These are phyloP conservation scores for Saxophila tyrrhenica DNA, from an alignment of 495 filamentous ascomycete species.

Conservation along the genomic window DNA sequence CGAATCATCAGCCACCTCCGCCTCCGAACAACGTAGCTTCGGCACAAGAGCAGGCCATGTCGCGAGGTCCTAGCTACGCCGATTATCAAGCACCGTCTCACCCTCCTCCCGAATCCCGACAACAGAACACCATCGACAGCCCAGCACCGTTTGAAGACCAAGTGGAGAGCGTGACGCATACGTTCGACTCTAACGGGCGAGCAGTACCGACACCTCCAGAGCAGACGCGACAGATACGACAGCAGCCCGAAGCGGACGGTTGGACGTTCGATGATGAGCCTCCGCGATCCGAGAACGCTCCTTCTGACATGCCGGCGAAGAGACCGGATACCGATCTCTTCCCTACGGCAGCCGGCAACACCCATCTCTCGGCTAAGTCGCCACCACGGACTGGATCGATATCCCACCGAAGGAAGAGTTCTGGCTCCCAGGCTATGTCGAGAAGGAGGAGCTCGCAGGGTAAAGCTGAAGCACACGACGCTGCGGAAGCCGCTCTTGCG, in stretches of 20 bases:
- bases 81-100: neutral
- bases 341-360: conserved; percentile 60
- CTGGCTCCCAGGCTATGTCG: conserved; percentile 38
- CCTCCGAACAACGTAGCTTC: conserved; percentile 24
- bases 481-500: conserved; percentile 45
- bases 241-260: conserved; percentile 46
- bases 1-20: conserved; percentile 47
- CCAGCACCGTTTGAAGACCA: conserved; percentile 38
- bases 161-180: conserved; percentile 44
- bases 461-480: conserved; percentile 30
- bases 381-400: conserved; percentile 54
- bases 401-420: conserved; percentile 73
- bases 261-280: conserved; percentile 84
- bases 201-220: conserved; percentile 37
- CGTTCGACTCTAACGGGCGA: conserved; percentile 44
- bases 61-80: neutral
- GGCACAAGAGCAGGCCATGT: neutral
- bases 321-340: conserved; percentile 77
- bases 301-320: conserved; percentile 40
- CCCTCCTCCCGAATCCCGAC: conserved; percentile 1
- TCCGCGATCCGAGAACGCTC: conserved; percentile 31
- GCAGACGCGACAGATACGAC: conserved; percentile 1
- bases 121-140: neutral
- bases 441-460: conserved; percentile 49
- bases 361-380: conserved; percentile 52